phyloP scores from a whole-genome alignment of 768 basidiomycete genomes.

The Lanmaoa rubissima region DNA sequence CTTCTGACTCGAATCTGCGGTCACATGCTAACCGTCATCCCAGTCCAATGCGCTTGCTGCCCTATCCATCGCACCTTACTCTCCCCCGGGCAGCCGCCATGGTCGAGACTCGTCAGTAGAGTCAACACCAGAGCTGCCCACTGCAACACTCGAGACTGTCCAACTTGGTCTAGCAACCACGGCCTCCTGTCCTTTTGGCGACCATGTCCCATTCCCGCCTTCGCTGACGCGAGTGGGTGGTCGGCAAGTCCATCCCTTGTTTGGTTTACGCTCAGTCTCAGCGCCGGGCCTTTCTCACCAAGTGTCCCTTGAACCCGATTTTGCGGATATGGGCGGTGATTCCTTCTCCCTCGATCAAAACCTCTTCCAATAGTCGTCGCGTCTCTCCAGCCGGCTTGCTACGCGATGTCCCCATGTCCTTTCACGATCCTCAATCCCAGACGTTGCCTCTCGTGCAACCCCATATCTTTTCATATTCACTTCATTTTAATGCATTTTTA shows the following conservation, averaged over 20 bases:
- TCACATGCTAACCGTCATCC: conserved; percentile 25
- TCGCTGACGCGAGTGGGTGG: conserved; percentile 23
- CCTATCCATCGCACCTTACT: conserved; percentile 55
- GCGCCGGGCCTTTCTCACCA: conserved; percentile 36
- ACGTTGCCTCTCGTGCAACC: conserved; percentile 30
- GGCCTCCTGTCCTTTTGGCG: conserved; percentile 37
- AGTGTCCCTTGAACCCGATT: conserved; percentile 38
- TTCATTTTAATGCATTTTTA: conserved; percentile 31
- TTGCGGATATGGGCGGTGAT: conserved; percentile 37
- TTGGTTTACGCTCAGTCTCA: conserved; percentile 44
- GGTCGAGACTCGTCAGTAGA: conserved; percentile 47
- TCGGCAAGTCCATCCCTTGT: conserved; percentile 27
- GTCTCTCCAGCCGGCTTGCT: conserved; percentile 18
- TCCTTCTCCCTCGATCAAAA: conserved; percentile 44
- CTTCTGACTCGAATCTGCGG: neutral
- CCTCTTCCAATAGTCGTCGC: conserved; percentile 45
- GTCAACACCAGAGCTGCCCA: conserved; percentile 52
- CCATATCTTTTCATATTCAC: conserved; percentile 27
- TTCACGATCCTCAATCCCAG: conserved; percentile 25
- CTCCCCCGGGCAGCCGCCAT: conserved; percentile 44
- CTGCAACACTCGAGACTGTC: conserved; percentile 39
- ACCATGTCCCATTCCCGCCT: conserved; percentile 25
- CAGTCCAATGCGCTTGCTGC: conserved; percentile 47
- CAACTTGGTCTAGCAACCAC: conserved; percentile 39
- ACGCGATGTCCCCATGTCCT: conserved; percentile 16